These are phyloP conservation scores for Diplodia seriata DNA, from an alignment of 2,329 filamentous ascomycete genomes.

Conservation along the genomic window DNA sequence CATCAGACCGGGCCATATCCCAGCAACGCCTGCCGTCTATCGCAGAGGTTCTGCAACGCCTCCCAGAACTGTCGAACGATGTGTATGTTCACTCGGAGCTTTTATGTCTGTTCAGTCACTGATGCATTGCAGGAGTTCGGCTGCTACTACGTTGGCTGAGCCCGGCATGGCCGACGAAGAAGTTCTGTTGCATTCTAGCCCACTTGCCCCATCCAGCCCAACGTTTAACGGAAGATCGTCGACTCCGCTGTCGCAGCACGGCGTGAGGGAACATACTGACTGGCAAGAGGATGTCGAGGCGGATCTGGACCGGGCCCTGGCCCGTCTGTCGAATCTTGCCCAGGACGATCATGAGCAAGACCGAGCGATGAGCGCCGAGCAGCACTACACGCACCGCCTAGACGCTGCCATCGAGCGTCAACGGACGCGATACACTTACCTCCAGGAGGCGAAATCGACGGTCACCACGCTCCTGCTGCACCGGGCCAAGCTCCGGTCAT, in stretches of 20 bases:
- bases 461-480: background rate
- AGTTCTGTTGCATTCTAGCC: background rate
- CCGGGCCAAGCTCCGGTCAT: background rate
- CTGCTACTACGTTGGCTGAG: background rate
- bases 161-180: background rate
- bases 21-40: background rate
- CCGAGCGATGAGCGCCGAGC: conserved; percentile 36
- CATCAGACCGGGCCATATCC: background rate
- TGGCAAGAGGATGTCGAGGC: conserved; percentile 44
- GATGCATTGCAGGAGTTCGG: background rate
- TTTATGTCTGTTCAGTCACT: background rate
- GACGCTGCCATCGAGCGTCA: conserved; percentile 4
- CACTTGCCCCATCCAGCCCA: background rate
- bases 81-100: background rate
- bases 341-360: conserved; percentile 42
- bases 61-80: conserved; percentile 1
- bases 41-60: background rate
- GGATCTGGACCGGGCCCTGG: conserved; percentile 39
- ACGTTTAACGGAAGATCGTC: background rate
- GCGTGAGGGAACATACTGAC: conserved; percentile 39
- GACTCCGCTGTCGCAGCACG: background rate
- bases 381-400: conserved; percentile 43
- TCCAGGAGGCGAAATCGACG: background rate
- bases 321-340: conserved; percentile 43
- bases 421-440: background rate